A percentile compares a stretch with the other conserved stretches of the same genome.
These are phyloP conservation scores for Mortierella sp. DNA, from an alignment of 371 early-diverging fungal species.

Conservation along the genomic window DNA sequence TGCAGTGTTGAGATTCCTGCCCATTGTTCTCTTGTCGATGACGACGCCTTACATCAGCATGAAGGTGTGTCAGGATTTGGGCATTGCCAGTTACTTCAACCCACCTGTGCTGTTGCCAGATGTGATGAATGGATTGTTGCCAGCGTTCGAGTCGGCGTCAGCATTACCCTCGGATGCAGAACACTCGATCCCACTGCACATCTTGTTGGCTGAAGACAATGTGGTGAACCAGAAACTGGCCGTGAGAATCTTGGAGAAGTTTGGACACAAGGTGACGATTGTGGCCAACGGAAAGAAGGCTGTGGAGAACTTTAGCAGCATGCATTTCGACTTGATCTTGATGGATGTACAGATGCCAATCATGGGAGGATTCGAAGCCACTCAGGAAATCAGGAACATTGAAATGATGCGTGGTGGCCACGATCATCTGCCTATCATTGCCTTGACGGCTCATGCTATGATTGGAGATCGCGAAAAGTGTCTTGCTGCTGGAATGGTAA, in stretches of 20 bases:
- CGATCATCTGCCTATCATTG: slow-evolving; percentile 77
- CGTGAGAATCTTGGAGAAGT: slow-evolving; percentile 77
- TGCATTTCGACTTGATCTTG: slow-evolving; percentile 74
- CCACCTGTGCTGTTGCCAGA: slow-evolving; percentile 65
- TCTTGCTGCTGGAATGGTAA: slow-evolving; percentile 75
- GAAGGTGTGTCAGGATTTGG: slow-evolving; percentile 71
- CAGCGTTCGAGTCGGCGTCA: slow-evolving; percentile 74
- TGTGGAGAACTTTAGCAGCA: slow-evolving; percentile 70
- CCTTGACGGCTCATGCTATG: slow-evolving; percentile 85
- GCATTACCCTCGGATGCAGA: slow-evolving; percentile 65
- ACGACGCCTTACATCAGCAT: slow-evolving; percentile 61
- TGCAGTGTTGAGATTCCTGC: slow-evolving; percentile 65
- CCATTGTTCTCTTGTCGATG: slow-evolving; percentile 66
- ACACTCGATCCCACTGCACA: slow-evolving; percentile 62
- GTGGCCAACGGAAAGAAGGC: slow-evolving; percentile 81
- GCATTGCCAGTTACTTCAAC: slow-evolving; percentile 72
- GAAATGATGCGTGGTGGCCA: slow-evolving; percentile 56
- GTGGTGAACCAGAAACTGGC: slow-evolving; percentile 85
- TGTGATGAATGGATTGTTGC: slow-evolving; percentile 70
- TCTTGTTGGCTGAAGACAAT: slow-evolving; percentile 86
- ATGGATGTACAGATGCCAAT: slow-evolving; percentile 87
- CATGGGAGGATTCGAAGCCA: slow-evolving; percentile 85
- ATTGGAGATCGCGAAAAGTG: slow-evolving; percentile 83
- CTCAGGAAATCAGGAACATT: slow-evolving; percentile 70
- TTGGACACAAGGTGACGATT: slow-evolving; percentile 76